phyloP scores from a whole-genome alignment of 2,329 filamentous ascomycete genomes.

The Colletotrichum sp. region DNA sequence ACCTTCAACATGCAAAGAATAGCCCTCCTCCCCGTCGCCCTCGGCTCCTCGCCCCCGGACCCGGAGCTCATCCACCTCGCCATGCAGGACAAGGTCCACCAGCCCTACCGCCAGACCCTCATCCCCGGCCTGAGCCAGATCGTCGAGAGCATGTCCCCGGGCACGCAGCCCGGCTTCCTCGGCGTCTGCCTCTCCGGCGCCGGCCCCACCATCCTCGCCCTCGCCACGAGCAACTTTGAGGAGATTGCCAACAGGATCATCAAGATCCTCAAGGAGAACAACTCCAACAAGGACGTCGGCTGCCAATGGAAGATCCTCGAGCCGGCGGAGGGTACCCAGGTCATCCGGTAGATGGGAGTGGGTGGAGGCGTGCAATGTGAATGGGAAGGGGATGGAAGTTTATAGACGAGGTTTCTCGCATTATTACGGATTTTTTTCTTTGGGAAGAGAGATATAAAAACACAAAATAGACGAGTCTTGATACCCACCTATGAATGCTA shows the following conservation, averaged over 20 bases:
- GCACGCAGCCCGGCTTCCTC: conserved; percentile 83
- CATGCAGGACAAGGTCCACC: conserved; percentile 99
- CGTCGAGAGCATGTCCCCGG: conserved; percentile 87
- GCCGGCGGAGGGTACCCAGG: conserved; percentile 75
- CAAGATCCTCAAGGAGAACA: conserved; percentile 68
- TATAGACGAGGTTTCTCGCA: background rate
- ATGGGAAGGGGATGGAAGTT: background rate
- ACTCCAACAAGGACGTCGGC: conserved; percentile 66
- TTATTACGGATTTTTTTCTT: background rate
- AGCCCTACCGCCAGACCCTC: conserved; percentile 90
- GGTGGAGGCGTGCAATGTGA: background rate
- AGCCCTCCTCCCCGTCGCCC: conserved; percentile 85
- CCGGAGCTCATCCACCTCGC: conserved; percentile 94
- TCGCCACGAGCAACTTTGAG: conserved; percentile 90
- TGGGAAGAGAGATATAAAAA: background rate
- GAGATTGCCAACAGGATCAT: conserved; percentile 84
- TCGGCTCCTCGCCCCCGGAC: conserved; percentile 89
- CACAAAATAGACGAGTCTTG: conserved; percentile 1
- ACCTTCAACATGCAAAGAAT: conserved; percentile 94
- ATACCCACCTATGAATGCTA: background rate
- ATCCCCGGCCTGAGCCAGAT: conserved; percentile 94
- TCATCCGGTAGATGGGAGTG: conserved; percentile 32
- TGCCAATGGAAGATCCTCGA: conserved; percentile 90
- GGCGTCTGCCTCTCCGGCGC: conserved; percentile 96
- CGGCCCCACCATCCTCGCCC: conserved; percentile 90